Base-by-base conservation (phyloP, 495 filamentous ascomycete species). In the Annulohypoxylon moriforme region DNA sequence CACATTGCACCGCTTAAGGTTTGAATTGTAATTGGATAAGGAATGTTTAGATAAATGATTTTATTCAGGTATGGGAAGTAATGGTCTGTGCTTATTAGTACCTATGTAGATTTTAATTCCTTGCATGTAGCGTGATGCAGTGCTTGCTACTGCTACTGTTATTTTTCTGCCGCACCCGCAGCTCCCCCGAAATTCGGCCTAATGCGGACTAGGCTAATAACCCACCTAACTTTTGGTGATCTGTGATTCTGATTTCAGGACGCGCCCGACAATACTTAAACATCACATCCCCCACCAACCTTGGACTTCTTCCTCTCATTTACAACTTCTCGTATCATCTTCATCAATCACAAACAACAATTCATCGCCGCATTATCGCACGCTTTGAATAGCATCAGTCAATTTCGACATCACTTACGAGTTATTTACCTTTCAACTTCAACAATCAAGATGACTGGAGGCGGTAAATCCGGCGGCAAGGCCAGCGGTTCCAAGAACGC, bases 391-490 rank as follows among this genome's bases (percentile, higher is more conserved):
- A 75, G 73, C 67, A 77, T 67, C 64, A 61, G 52, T 53, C 47
- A 14, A 22, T 67, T 56, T 29, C 53, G 53, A 42, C 56, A 38
- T 68, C 16, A 57, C 65, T 75, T 74, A 72, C 73, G 69, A 80
- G 72, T 33, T 57, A 71, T 58, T 72, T 67, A 76, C 60, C 78
- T 76, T 22, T 24, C 24, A 61, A 80, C 75, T 82, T 76, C 71
- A 82, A 76, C 80, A 60, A 81, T 89, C 91, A 97, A 94, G 91
- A 98, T 98, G 94, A 97, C 94, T 93, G 90, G 89, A 84, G 91
- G 90, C 86, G 93, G 94, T 86, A 98, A 98, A 87, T 98, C 94
- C 81, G 94, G 94, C 85, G 94, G 94, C 90, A 98, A 98, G 90
- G 93, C 94, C 86, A 93, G 91, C 85, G 92, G 93, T 85, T 90